A percentile compares a stretch with the other conserved stretches of the same genome.
Conservation (phyloP, 352 stramenopile genomes). For the Peronospora belbahrii region DNA sequence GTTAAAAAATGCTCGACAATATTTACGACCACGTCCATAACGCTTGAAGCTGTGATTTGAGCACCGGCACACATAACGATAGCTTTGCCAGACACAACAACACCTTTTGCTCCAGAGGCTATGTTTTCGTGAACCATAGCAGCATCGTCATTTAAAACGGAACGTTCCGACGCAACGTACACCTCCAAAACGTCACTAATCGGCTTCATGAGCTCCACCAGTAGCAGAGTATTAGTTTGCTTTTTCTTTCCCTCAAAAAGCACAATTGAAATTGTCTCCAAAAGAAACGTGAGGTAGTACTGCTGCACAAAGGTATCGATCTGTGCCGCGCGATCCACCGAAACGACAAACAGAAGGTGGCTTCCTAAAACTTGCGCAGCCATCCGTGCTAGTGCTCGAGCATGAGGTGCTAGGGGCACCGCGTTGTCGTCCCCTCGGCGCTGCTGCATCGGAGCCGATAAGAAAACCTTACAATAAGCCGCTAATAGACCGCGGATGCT, state of each 20-base stretch:
- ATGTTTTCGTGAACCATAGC: constrained; percentile 21
- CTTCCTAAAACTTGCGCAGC: constrained; percentile 39
- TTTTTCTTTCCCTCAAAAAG: constrained; percentile 76
- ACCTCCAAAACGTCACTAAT: constrained; percentile 17
- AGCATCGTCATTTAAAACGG: constrained; percentile 22
- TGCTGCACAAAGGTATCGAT: constrained; percentile 58
- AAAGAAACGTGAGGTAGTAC: constrained; percentile 70
- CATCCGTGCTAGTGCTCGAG: constrained; percentile 35
- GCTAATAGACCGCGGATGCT: constrained; percentile 58
- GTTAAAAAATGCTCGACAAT: constrained; percentile 36
- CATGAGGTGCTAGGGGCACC: constrained; percentile 52
- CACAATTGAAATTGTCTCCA: constrained; percentile 69
- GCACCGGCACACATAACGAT: constrained; percentile 20
- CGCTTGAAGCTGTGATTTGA: constrained; percentile 30
- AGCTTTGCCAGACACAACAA: constrained; percentile 11
- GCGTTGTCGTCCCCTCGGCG: constrained; percentile 54
- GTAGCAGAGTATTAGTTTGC: constrained; percentile 61
- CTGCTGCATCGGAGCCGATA: constrained; percentile 54
- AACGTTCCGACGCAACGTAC: constrained; percentile 1
- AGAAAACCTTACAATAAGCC: constrained; percentile 59
- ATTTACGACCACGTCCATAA: constrained; percentile 52
- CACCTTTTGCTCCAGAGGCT: constrained; percentile 5
- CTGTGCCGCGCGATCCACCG: constrained; percentile 28
- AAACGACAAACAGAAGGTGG: constrained; percentile 49
- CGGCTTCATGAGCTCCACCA: constrained; percentile 55